These are phyloP conservation scores for Debaryomyces subglobosus DNA, from an alignment of 1,139 yeast genomes.

Conservation along the genomic window DNA sequence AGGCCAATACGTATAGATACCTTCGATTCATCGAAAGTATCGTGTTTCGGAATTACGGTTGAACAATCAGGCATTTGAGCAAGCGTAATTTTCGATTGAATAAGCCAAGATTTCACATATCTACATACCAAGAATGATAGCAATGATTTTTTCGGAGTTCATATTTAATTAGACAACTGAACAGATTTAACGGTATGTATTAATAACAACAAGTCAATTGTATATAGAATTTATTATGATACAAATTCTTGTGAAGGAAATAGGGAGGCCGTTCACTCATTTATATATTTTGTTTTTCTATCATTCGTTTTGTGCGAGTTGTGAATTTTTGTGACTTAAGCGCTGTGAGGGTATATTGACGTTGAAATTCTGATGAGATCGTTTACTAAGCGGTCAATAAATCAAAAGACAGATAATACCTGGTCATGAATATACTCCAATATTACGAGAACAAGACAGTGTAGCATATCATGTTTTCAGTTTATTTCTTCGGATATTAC, in stretches of 20 bases:
- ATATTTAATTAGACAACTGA: constrained; percentile 20
- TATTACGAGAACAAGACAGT: neutral
- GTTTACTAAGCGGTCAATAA: neutral
- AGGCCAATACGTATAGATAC: neutral
- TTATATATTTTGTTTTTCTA: constrained; percentile 1
- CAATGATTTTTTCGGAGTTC: constrained; percentile 49
- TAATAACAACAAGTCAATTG: neutral
- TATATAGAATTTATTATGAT: neutral
- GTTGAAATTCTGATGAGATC: neutral
- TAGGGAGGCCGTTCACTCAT: neutral
- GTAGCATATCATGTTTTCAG: too few species aligned
- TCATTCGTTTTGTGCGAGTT: neutral
- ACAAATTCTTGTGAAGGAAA: neutral
- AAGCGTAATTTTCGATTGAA: neutral
- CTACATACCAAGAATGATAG: constrained; percentile 37
- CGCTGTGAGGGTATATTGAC: neutral
- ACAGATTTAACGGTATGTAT: neutral
- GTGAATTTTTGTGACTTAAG: neutral
- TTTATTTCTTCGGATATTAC: neutral
- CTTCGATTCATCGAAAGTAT: neutral
- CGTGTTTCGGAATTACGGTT: neutral
- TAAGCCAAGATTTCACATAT: neutral
- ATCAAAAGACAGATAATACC: neutral
- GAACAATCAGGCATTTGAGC: neutral
- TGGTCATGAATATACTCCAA: neutral